These are phyloP conservation scores for Coemansia sp. DNA, from an alignment of 192 early-diverging fungal genomes.

Conservation along the genomic window DNA sequence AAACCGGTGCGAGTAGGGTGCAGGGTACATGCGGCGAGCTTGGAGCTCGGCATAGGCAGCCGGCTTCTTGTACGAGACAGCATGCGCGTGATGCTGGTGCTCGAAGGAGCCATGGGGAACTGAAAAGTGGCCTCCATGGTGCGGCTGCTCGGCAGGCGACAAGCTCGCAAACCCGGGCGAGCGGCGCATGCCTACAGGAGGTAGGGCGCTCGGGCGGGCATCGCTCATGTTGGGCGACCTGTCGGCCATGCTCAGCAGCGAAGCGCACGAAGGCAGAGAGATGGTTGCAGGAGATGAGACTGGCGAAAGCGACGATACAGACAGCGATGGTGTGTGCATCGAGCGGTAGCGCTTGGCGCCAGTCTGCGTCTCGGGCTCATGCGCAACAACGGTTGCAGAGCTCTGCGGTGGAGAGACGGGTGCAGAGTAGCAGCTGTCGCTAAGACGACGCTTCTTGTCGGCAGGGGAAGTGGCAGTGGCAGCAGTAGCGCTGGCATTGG, in stretches of 20 bases:
- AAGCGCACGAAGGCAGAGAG: conserved; percentile 50
- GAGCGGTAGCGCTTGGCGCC: conserved; percentile 37
- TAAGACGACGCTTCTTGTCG: conserved; percentile 46
- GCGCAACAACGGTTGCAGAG: background rate
- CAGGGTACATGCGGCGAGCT: background rate
- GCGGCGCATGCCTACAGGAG: background rate
- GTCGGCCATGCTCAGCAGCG: conserved; percentile 48
- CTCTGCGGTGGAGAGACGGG: conserved; percentile 47
- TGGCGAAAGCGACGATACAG: conserved; percentile 13
- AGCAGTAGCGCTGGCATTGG: background rate
- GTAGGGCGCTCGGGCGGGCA: conserved; percentile 4
- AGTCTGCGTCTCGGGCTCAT: conserved; percentile 14
- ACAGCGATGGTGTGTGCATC: conserved; percentile 34
- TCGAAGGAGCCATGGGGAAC: conserved; percentile 8
- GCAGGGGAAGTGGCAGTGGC: background rate
- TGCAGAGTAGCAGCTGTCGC: conserved; percentile 37
- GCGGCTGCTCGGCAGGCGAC: background rate
- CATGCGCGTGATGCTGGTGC: conserved; percentile 4
- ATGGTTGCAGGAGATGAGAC: conserved; percentile 13
- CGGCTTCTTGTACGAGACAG: conserved; percentile 2
- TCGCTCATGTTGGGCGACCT: conserved; percentile 10
- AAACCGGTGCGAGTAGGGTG: background rate
- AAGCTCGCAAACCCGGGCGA: background rate
- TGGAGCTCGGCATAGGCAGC: background rate
- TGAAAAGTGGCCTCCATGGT: conserved; percentile 6